Evolutionary conservation across 1,139 yeast species (phyloP).

Genomic region (Sugiyamaella neomexicana): DNA sequence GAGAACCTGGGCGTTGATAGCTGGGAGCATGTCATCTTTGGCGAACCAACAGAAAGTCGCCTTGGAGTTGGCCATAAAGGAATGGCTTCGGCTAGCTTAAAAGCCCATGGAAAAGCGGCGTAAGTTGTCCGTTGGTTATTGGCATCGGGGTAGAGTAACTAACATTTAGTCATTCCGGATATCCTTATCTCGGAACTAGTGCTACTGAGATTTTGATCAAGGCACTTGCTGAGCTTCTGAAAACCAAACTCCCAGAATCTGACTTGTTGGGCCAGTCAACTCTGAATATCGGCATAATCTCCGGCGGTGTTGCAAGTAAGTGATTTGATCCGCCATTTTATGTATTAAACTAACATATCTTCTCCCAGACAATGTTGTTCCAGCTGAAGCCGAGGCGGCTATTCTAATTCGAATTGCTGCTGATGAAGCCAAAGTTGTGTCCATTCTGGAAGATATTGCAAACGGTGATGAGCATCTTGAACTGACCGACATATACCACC

Average conservation of each 20-base stretch:
- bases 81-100: slow-evolving; percentile 40
- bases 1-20: slow-evolving; percentile 43
- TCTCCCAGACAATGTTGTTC: slow-evolving; percentile 55
- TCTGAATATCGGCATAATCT: slow-evolving; percentile 56
- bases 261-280: slow-evolving; percentile 62
- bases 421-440: slow-evolving; percentile 44
- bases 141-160: too few relatives aligned
- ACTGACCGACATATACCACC: slow-evolving; percentile 31
- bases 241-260: slow-evolving; percentile 49
- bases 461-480: slow-evolving; percentile 34
- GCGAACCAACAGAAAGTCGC: slow-evolving; percentile 72
- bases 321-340: not conserved
- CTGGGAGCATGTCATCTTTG: slow-evolving; percentile 67
- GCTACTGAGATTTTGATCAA: slow-evolving; percentile 60
- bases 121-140: slow-evolving; percentile 16
- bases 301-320: slow-evolving; percentile 56
- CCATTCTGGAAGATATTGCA: slow-evolving; percentile 44
- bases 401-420: slow-evolving; percentile 57
- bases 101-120: slow-evolving; percentile 57
- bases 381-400: slow-evolving; percentile 56
- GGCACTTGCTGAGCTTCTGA: slow-evolving; percentile 46
- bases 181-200: slow-evolving; percentile 66
- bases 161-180: slow-evolving; percentile 55
- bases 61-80: slow-evolving; percentile 75
- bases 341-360: slow-evolving; percentile 18